These are phyloP conservation scores for Priceomyces medius DNA, from an alignment of 805 yeast genomes.

Conservation along the genomic window DNA sequence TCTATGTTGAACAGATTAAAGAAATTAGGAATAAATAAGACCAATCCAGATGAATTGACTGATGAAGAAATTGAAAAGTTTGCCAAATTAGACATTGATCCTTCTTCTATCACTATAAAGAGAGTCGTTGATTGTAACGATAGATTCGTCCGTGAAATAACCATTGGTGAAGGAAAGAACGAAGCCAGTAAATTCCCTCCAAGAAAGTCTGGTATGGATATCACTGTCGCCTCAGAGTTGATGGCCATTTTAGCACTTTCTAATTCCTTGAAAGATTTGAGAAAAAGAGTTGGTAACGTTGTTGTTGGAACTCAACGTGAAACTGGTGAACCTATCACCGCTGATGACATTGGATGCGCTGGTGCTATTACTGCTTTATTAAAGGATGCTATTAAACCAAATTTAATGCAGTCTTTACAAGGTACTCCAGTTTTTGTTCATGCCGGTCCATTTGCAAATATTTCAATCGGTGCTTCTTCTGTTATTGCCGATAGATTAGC, in stretches of 20 bases:
- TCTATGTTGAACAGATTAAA: slow-evolving; percentile 74
- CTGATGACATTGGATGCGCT: slow-evolving; percentile 92
- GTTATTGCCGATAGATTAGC: slow-evolving; percentile 93
- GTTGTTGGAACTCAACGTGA: slow-evolving; percentile 78
- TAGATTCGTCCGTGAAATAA: slow-evolving; percentile 82
- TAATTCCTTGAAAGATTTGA: slow-evolving; percentile 74
- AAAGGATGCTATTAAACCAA: slow-evolving; percentile 96
- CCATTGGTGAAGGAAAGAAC: slow-evolving; percentile 89
- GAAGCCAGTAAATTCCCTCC: slow-evolving; percentile 75
- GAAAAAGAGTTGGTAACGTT: slow-evolving; percentile 82
- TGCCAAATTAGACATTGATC: slow-evolving; percentile 86
- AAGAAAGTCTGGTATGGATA: slow-evolving; percentile 89
- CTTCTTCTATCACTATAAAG: slow-evolving; percentile 84
- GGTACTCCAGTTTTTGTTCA: slow-evolving; percentile 98
- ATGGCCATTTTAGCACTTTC: slow-evolving; percentile 94
- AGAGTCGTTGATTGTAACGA: slow-evolving; percentile 95
- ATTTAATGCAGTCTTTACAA: slow-evolving; percentile 94
- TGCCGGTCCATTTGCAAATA: slow-evolving; percentile 98
- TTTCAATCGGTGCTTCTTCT: slow-evolving; percentile 94
- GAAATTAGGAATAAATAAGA: slow-evolving; percentile 78
- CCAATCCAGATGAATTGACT: slow-evolving; percentile 78
- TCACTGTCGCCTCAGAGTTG: slow-evolving; percentile 92
- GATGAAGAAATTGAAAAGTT: slow-evolving; percentile 71
- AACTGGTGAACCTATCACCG: slow-evolving; percentile 79
- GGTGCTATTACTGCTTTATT: slow-evolving; percentile 93